Base-by-base conservation (phyloP, 2,329 filamentous ascomycete genomes). In the Ambrosiella cleistominuta region DNA sequence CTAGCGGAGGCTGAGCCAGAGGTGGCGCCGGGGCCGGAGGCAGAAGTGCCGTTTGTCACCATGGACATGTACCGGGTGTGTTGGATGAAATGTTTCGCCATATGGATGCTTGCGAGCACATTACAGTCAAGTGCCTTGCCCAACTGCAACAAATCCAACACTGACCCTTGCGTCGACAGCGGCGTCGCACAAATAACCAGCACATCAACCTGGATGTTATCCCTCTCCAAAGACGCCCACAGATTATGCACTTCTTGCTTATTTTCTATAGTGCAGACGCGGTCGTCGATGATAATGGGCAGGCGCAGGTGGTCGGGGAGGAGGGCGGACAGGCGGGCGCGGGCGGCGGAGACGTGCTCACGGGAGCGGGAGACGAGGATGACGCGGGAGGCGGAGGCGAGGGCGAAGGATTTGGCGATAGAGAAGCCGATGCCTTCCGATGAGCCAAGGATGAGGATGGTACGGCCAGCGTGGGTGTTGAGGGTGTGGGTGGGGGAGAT, bases 361-460 rank as follows among this genome's bases (percentile, higher is more conserved):
- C 62, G 39, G 1, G 68, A 68, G 6, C 74, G 71, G 7, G 68
- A 71, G 0, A 70, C 59, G 44, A 78, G 65, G 8, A 70, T 67
- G 35, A 76, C 65, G 1, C 62, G 64, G 1, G 65, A 56, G 7
- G 72, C 70, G 0, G 67, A 66, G 0, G 75, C 75, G 1, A 63
- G 59, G 8, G 69, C 67, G 62, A 75, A 87, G 52, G 81, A 71
- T 53, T 75, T 73, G 2, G 82, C 82, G 12, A 84, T 77, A 0
- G 80, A 78, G 58, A 80, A 78, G 0, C 83, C 84, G 52, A 88
- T 80, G 36, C 83, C 82, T 0, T 74, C 75, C 0, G 78, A 77
- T n/a, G 76, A 81, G 45, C 84, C 84, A 1, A 80, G 83, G 65
- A 88, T 79, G 7, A 88, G 71, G 5, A 85, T 77, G 0, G 75